These are phyloP conservation scores for Vitis rupestris DNA, from an alignment of 164 flowering plant genomes.

Conservation along the genomic window DNA sequence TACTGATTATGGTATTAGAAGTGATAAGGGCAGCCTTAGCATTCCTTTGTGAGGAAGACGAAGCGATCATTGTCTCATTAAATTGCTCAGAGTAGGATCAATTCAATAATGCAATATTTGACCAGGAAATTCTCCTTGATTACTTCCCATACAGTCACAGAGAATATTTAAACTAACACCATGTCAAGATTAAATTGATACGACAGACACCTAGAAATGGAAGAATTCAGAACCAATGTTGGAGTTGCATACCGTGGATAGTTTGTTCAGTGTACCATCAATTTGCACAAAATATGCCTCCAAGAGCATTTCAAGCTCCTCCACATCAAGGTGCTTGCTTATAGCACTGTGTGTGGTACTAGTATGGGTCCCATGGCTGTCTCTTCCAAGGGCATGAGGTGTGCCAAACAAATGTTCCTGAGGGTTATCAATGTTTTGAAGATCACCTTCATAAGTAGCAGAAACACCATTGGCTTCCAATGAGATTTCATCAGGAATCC, in stretches of 20 bases:
- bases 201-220: too few relatives aligned
- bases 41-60: background rate
- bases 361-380: slow-evolving; percentile 66
- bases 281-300: slow-evolving; percentile 98
- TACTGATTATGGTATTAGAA: background rate
- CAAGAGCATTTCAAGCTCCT: slow-evolving; percentile 95
- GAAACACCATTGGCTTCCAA: slow-evolving; percentile 39
- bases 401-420: slow-evolving; percentile 39
- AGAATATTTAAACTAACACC: too few relatives aligned
- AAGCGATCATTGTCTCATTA: background rate
- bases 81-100: background rate
- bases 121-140: background rate
- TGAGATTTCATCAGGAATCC: slow-evolving; percentile 51
- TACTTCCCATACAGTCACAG: background rate
- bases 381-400: slow-evolving; percentile 33
- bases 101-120: background rate
- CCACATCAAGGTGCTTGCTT: slow-evolving; percentile 78
- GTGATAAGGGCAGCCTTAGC: background rate
- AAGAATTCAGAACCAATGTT: too few relatives aligned
- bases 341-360: slow-evolving; percentile 64
- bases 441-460: slow-evolving; percentile 37
- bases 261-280: slow-evolving; percentile 84
- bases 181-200: too few relatives aligned
- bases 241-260: slow-evolving; percentile 64
- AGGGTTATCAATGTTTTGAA: slow-evolving; percentile 28